Percentiles rank a stretch among this genome's conserved stretches.
These are phyloP conservation scores for Phytophthora fragariae DNA, from an alignment of 352 stramenopile genomes.

Conservation along the genomic window DNA sequence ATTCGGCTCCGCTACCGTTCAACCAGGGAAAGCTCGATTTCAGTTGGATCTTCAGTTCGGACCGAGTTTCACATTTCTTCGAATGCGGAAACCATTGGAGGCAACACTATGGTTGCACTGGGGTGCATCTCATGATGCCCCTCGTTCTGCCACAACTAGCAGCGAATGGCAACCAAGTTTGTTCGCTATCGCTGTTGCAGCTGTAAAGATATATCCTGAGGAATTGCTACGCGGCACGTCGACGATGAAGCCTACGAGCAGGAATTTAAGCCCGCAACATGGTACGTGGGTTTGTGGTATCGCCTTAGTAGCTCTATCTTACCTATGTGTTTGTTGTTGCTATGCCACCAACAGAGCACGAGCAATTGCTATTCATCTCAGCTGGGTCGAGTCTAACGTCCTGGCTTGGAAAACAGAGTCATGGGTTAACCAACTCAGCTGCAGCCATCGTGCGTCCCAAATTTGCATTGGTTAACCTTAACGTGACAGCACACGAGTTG, in stretches of 20 bases:
- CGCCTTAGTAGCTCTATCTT: not conserved
- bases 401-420: slow-evolving; percentile 22
- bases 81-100: slow-evolving; percentile 26
- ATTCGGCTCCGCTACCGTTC: not conserved
- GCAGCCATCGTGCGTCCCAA: slow-evolving; percentile 42
- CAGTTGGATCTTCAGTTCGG: slow-evolving; percentile 37
- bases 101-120: slow-evolving; percentile 45
- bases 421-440: slow-evolving; percentile 1
- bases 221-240: slow-evolving; percentile 18
- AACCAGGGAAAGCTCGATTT: slow-evolving; percentile 23
- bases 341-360: slow-evolving; percentile 17
- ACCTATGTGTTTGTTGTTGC: slow-evolving; percentile 3
- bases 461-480: slow-evolving; percentile 43
- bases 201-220: slow-evolving; percentile 28
- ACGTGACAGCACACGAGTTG: slow-evolving; percentile 27
- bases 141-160: not conserved
- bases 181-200: slow-evolving; percentile 28
- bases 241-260: not conserved
- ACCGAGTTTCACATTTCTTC: slow-evolving; percentile 37
- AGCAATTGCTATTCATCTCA: slow-evolving; percentile 57
- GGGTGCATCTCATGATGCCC: slow-evolving; percentile 7
- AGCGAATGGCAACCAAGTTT: slow-evolving; percentile 6
- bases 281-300: slow-evolving; percentile 19
- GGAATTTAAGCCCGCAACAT: slow-evolving; percentile 1
- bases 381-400: slow-evolving; percentile 44